phyloP scores from a whole-genome alignment of 2,329 filamentous ascomycete genomes.

The Beauveria sp. region DNA sequence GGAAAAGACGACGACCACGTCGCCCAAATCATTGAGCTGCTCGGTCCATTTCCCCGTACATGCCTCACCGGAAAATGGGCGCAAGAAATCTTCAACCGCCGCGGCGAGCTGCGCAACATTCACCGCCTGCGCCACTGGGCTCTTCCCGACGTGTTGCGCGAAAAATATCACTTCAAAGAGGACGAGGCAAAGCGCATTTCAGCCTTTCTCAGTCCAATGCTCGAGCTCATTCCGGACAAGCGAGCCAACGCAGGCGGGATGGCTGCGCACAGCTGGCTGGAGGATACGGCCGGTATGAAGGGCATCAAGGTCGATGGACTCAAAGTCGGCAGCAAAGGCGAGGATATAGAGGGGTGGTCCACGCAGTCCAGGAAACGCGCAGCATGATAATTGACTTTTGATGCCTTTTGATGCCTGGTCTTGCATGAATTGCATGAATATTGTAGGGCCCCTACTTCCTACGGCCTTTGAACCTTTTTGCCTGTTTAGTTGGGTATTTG shows the following conservation, averaged over 20 bases:
- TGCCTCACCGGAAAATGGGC: conserved; percentile 94
- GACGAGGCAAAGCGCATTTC: conserved; percentile 71
- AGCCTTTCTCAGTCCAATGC: conserved; percentile 82
- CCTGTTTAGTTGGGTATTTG: background rate
- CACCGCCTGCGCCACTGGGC: conserved; percentile 95
- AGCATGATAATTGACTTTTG: conserved; percentile 14
- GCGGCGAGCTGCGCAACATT: conserved; percentile 95
- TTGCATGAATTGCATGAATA: background rate
- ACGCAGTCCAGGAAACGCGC: conserved; percentile 79
- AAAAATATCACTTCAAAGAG: conserved; percentile 93
- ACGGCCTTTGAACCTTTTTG: background rate
- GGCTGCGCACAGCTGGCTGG: conserved; percentile 75
- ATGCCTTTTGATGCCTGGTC: background rate
- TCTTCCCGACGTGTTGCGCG: conserved; percentile 79
- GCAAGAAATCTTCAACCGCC: conserved; percentile 97
- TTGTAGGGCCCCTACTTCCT: background rate
- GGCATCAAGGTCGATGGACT: conserved; percentile 64
- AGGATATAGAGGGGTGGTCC: conserved; percentile 92
- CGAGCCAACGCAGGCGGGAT: conserved; percentile 94
- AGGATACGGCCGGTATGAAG: conserved; percentile 85
- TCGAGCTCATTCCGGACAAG: conserved; percentile 80
- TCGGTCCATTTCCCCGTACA: conserved; percentile 87
- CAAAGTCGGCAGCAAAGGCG: conserved; percentile 72
- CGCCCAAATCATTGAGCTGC: conserved; percentile 94
- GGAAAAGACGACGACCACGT: conserved; percentile 99